Conservation (phyloP, 2,329 filamentous ascomycete genomes). For the Knufia fluminis region DNA sequence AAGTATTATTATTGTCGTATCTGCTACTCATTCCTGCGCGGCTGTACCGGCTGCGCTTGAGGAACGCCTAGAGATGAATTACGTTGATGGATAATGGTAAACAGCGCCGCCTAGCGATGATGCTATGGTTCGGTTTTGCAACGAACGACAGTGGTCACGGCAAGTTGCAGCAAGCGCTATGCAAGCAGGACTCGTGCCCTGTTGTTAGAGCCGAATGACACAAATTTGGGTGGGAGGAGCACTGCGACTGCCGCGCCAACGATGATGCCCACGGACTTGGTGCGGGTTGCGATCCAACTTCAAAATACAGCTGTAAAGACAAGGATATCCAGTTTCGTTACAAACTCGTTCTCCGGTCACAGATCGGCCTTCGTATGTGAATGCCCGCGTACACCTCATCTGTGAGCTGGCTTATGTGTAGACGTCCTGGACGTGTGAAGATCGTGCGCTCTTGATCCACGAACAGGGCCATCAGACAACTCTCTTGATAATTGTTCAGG, state of each 20-base stretch:
- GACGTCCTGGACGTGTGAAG: too few relatives aligned
- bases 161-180: neutral
- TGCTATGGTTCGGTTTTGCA: conserved; percentile 2
- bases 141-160: neutral
- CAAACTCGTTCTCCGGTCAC: too few relatives aligned
- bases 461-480: too few relatives aligned
- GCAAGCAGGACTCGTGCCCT: conserved; percentile 1
- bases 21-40: neutral
- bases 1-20: neutral
- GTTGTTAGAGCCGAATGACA: neutral
- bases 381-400: too few relatives aligned
- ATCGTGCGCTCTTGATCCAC: too few relatives aligned
- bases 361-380: too few relatives aligned
- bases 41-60: neutral
- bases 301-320: neutral
- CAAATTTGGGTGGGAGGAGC: neutral
- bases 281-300: neutral
- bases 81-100: neutral
- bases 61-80: neutral
- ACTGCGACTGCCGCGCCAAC: neutral
- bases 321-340: too few relatives aligned
- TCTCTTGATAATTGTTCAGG: too few relatives aligned
- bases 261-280: neutral
- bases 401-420: too few relatives aligned
- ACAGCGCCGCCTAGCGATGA: neutral